Evolutionary conservation across 495 filamentous ascomycete genomes (phyloP).

Genomic region (Xylaria telfairii): DNA sequence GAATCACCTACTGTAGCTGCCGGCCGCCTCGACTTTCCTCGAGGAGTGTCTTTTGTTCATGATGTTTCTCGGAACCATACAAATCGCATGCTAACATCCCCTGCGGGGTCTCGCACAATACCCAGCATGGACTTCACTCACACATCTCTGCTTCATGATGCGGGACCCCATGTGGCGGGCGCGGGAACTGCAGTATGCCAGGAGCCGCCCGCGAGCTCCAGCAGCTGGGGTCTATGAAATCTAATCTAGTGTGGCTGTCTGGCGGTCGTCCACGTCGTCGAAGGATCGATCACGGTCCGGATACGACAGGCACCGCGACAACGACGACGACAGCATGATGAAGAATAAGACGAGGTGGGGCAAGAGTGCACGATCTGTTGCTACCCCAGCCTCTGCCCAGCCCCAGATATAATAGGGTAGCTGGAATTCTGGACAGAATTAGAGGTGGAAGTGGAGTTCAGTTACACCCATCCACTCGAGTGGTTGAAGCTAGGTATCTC

Average conservation of each 20-base stretch:
- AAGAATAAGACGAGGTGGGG: conserved; percentile 22
- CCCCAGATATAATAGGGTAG: conserved; percentile 22
- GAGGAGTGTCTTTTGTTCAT: conserved; percentile 16
- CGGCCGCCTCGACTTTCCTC: conserved; percentile 26
- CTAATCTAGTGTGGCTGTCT: background rate
- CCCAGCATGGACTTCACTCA: conserved; percentile 7
- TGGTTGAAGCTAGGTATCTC: conserved; percentile 10
- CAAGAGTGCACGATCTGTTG: conserved; percentile 22
- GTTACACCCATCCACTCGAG: background rate
- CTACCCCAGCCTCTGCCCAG: conserved; percentile 26
- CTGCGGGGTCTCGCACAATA: background rate
- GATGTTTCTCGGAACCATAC: conserved; percentile 15
- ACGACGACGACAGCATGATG: background rate
- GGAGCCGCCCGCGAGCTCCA: conserved; percentile 4
- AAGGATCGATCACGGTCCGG: conserved; percentile 10
- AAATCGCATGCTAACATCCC: background rate
- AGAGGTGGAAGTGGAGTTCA: conserved; percentile 19
- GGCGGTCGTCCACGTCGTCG: conserved; percentile 14
- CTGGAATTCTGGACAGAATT: conserved; percentile 14
- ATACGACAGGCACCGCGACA: conserved; percentile 9
- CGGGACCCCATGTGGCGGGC: conserved; percentile 19
- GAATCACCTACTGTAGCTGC: conserved; percentile 12
- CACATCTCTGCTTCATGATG: conserved; percentile 15
- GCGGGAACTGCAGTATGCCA: conserved; percentile 24
- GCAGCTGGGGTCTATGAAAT: conserved; percentile 2